Evolutionary conservation across 176 grass and related monocot species (phyloP), one percentile per base, ranked within the genome.

Genomic region (Oryza australiensis): DNA sequence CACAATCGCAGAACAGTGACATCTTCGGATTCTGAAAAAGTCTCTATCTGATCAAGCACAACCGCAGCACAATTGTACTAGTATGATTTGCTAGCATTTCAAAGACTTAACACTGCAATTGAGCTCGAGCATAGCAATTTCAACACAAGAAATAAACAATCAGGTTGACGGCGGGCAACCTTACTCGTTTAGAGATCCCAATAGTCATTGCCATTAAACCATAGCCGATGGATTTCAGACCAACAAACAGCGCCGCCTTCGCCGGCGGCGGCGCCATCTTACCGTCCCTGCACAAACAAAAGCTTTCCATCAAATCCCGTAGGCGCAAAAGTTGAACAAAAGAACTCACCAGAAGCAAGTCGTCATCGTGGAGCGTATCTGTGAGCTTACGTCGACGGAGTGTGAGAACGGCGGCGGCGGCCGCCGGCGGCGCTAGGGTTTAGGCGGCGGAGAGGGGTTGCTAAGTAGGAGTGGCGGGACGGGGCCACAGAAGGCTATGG

Each of bases 221-320:
- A 1, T 55, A 55, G 12, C 4, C 20, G 20, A 8, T 55, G 51
- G 16, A 55, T 55, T 78, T 81, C 40, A 80, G 67, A 27, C 83
- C 88, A 20, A 91, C 86, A 34, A 91, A 81, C 33, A 90, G 68
- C 30, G 82, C 69, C 1, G 42, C 83, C 72, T 85, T 88, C 12
- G 67, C 66, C 48, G 74, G 71, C 84, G 82, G 43, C 53, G 85
- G 74, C 48, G 74, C 69, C 82, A 90, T 90, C 46, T 55, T 57
- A 69, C 29, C 7, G 4, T n/a, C 70, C 5, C 82, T 59, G 43
- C 34, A 49, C 69, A 62, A 66, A 73, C 45, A 35, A 22, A 62
- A 16, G 45, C 16, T 3, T 28, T 5, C 27, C 8, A 27, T 37
- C 29, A 29, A 22, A 83, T 75, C 5, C 34, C 7, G 3, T 12